Conservation (phyloP, 2,329 filamentous ascomycete genomes). For the Colletotrichum tanaceti region DNA sequence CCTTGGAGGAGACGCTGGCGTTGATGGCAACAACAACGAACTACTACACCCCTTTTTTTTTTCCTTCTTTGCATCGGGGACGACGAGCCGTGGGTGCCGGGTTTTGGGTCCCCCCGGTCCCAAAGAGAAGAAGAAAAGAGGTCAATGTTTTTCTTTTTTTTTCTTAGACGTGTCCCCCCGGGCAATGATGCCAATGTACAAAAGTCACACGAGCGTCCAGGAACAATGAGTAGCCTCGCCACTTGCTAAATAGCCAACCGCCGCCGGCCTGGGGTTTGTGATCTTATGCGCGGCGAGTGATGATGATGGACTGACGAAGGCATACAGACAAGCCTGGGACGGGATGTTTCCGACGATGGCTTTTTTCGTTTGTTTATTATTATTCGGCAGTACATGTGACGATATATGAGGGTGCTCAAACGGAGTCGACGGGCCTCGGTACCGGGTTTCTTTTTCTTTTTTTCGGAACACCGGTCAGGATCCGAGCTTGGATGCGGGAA, state of each 20-base stretch:
- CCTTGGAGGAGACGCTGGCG: constrained; percentile 17
- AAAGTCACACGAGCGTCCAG: constrained; percentile 41
- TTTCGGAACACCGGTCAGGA: too few relatives aligned
- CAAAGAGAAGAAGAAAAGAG: constrained; percentile 25
- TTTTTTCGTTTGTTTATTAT: too few relatives aligned
- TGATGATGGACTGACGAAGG: not conserved
- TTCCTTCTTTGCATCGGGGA: constrained; percentile 39
- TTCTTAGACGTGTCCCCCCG: constrained; percentile 41
- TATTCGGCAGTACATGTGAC: too few relatives aligned
- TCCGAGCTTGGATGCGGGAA: too few relatives aligned
- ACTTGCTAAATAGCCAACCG: constrained; percentile 26
- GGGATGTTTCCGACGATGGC: too few relatives aligned
- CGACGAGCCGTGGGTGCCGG: constrained; percentile 28
- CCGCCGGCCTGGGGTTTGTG: constrained; percentile 5
- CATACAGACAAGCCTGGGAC: too few relatives aligned
- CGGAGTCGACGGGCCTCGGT: constrained; percentile 10
- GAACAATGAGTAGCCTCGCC: constrained; percentile 41
- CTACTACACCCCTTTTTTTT: constrained; percentile 36
- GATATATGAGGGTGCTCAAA: not conserved
- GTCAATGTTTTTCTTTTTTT: constrained; percentile 35
- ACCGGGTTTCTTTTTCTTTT: not conserved
- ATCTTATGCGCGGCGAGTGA: not conserved
- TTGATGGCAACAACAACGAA: constrained; percentile 35
- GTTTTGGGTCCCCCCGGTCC: constrained; percentile 29
- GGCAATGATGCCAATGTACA: constrained; percentile 42